Base-by-base conservation (phyloP, 2,329 filamentous ascomycete species). In the Metarhizium rileyi region DNA sequence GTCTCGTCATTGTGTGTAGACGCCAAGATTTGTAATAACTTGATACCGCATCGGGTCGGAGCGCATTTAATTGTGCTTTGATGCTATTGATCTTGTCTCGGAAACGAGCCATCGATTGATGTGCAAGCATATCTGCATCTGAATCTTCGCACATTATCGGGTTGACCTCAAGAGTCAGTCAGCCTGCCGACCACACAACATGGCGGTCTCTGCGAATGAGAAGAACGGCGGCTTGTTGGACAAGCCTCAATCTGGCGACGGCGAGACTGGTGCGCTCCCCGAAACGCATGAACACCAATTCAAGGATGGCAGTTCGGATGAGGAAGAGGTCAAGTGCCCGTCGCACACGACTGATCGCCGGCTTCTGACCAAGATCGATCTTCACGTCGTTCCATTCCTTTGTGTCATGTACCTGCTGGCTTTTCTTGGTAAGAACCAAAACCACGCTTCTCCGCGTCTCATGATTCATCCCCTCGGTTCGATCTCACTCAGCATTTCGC, bases 341-440 rank as follows among this genome's bases (percentile, higher is more conserved):
- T 56, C 74, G 47, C 72, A 77, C 62, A 81, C 77, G 4, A 81
- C 77, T 2, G 84, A 89, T 68, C 71, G 74, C 55, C 77, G 72
- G 58, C 72, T 91, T 52, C 76, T 87, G 69, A 66, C 74, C 53
- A 85, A 83, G 66, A 83, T 90, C 60, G 87, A 90, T 63, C 63
- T 81, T 55, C 80, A 78, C 56, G 74, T 91, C 47, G 71, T 91
- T 47, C 87, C 87, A 0, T 85, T 84, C 56, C 71, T 91, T 48
- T 84, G 80, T 61, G 71, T 90, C 52, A 72, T 90, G 63, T 89
- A 87, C 62, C 67, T 86, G 38, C 70, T 86, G 45, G 83, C 83
- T 35, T 87, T 87, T 59, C 68, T 87, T 46, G 81, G 69, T 71
- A 52, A 52, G 38, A 26, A 42, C 4, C 23, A 20, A 23, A 23